Conservation (phyloP, 2,329 filamentous ascomycete species). For the Lachnellula arida region DNA sequence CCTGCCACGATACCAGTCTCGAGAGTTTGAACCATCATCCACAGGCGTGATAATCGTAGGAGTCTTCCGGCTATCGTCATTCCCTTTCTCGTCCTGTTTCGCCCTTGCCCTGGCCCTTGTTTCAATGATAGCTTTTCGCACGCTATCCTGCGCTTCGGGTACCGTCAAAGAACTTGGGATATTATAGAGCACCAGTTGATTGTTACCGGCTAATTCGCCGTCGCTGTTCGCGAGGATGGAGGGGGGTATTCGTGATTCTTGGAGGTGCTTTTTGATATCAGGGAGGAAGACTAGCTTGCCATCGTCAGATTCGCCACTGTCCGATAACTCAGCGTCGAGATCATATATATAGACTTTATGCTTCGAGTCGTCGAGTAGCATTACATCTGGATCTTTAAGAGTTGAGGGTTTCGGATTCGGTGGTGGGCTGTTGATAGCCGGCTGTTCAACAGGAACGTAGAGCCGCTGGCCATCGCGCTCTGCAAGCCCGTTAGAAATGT, state of each 20-base stretch:
- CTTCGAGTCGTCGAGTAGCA: conserved; percentile 81
- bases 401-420: conserved; percentile 16
- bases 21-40: conserved; percentile 15
- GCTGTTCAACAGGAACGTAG: conserved; percentile 59
- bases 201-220: conserved; percentile 50
- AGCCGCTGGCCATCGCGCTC: conserved; percentile 60
- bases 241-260: conserved; percentile 57
- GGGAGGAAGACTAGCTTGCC: conserved; percentile 72
- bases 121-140: conserved; percentile 80
- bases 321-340: conserved; percentile 80
- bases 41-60: conserved; percentile 13
- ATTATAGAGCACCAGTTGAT: conserved; percentile 78
- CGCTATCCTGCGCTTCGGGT: conserved; percentile 68
- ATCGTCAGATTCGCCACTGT: conserved; percentile 53
- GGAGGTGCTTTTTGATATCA: conserved; percentile 78
- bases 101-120: conserved; percentile 65
- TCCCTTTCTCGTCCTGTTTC: conserved; percentile 43
- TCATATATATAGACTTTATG: conserved; percentile 89
- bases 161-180: conserved; percentile 73
- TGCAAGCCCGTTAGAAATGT: conserved; percentile 33
- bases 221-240: conserved; percentile 58
- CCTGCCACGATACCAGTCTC: conserved; percentile 14
- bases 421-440: conserved; percentile 26
- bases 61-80: conserved; percentile 19
- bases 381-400: conserved; percentile 49